Evolutionary conservation across 345 rosid species (phyloP), one percentile per base, ranked within the genome.

Genomic region (Conringia planisiliqua): DNA sequence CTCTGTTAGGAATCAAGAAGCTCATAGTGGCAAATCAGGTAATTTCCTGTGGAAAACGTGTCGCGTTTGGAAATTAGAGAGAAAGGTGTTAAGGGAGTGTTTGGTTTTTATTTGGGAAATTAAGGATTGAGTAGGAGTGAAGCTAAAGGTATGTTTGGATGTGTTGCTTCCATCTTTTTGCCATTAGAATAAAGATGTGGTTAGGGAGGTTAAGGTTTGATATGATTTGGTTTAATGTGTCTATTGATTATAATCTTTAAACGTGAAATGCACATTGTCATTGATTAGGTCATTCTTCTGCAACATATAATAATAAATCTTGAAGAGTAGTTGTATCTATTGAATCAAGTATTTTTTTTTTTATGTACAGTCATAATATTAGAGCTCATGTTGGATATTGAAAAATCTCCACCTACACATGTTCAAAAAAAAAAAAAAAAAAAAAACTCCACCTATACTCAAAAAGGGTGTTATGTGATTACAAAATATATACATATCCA

Each of bases 101-200:
- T 58, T 20, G 61, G 62, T 64, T 71, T 70, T 26, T 77, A 77
- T 77, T 18, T 57, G 72, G 40, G 48, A 64, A 56, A 74, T 38
- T 78, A 71, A 30, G 80, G 55, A 54, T 85, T 75, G 96, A 90
- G 93, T 93, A 71, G 72, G 67, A 71, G 76, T 77, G 72, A 77
- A 77, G 68, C 55, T 71, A 10, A 77, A 77, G 80, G 43, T 30
- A 77, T 44, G 71, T 65, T 77, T 57, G 68, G 76, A 58, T 77
- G 80, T 77, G 24, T 71, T 77, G 67, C 62, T 70, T 64, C 35
- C 63, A 71, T 71, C 80, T 65, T 77, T 67, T 57, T 17, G n/a
- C 44, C 63, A 76, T 18, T 63, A 9, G 55, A 55, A 55, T 70
- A 76, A 44, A 44, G 13, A 52, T 76, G 70, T 68, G 69, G 80